Percentiles rank a stretch among this genome's conserved stretches.
Conservation (phyloP, 257 asterid species). For the Przewalskia tangutica region DNA sequence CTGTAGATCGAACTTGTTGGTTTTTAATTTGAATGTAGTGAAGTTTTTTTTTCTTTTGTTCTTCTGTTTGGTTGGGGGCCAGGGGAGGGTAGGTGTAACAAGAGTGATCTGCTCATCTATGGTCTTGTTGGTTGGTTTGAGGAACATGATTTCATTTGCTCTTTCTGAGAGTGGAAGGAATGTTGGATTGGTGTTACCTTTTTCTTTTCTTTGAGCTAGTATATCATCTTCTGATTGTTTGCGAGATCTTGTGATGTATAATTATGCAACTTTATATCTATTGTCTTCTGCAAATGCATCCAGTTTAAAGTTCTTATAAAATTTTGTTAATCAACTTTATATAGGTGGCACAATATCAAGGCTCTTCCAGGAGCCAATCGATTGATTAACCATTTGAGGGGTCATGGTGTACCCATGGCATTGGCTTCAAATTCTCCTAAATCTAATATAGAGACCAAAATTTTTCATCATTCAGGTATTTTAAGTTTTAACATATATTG, state of each 20-base stretch:
- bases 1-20: not conserved
- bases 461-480: constrained; percentile 62
- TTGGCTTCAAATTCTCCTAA: constrained; percentile 80
- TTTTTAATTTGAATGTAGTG: not conserved
- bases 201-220: not conserved
- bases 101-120: not conserved
- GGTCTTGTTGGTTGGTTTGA: not conserved
- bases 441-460: constrained; percentile 54
- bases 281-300: not conserved
- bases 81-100: not conserved
- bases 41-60: not conserved
- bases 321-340: not conserved
- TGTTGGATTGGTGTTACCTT: not conserved
- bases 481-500: not conserved
- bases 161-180: not conserved
- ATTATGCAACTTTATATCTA: not conserved
- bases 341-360: constrained; percentile 72
- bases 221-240: constrained; percentile 23
- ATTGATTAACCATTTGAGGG: constrained; percentile 57
- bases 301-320: not conserved
- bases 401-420: constrained; percentile 70
- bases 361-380: constrained; percentile 89
- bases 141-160: not conserved
- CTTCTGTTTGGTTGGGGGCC: not conserved
- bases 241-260: not conserved